phyloP scores from a whole-genome alignment of 805 yeast species.

The Barnettozyma vustinii region DNA sequence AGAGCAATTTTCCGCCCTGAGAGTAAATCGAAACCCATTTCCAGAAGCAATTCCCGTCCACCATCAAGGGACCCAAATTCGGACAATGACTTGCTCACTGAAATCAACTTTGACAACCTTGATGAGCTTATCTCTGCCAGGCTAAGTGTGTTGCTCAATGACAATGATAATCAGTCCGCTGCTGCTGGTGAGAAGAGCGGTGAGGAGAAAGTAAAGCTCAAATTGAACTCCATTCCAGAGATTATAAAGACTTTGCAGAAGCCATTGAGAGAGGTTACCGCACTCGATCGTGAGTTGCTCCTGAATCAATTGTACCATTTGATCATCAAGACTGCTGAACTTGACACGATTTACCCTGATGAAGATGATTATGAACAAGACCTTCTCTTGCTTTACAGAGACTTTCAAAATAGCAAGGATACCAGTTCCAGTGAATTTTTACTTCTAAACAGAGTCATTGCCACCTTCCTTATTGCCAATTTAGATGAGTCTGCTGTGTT shows the following conservation, averaged over 20 bases:
- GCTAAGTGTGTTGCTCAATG: conserved; percentile 16
- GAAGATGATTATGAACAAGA: conserved; percentile 16
- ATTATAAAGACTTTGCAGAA: conserved; percentile 18
- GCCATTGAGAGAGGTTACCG: conserved; percentile 18
- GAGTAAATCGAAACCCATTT: not conserved
- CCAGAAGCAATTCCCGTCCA: conserved; percentile 11
- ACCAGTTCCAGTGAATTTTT: conserved; percentile 13
- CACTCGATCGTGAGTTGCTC: conserved; percentile 22
- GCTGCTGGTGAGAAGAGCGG: conserved; percentile 7
- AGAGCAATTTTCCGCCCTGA: conserved; percentile 3
- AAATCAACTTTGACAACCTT: conserved; percentile 22
- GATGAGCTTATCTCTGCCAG: conserved; percentile 22
- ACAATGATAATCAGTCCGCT: conserved; percentile 1
- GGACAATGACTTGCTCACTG: conserved; percentile 18
- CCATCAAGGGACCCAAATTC: conserved; percentile 13
- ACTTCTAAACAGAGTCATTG: conserved; percentile 14
- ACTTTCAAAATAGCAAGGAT: conserved; percentile 16
- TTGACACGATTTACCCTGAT: conserved; percentile 12
- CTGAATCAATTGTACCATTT: conserved; percentile 22
- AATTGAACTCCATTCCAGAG: conserved; percentile 20
- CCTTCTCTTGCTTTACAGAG: conserved; percentile 13
- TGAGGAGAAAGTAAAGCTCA: conserved; percentile 12
- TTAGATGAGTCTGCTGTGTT: conserved; percentile 20
- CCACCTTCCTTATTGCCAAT: conserved; percentile 21
- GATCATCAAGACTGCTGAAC: conserved; percentile 15